Base-by-base conservation (phyloP, 495 filamentous ascomycete species). In the Opeltia flavorubescens region DNA sequence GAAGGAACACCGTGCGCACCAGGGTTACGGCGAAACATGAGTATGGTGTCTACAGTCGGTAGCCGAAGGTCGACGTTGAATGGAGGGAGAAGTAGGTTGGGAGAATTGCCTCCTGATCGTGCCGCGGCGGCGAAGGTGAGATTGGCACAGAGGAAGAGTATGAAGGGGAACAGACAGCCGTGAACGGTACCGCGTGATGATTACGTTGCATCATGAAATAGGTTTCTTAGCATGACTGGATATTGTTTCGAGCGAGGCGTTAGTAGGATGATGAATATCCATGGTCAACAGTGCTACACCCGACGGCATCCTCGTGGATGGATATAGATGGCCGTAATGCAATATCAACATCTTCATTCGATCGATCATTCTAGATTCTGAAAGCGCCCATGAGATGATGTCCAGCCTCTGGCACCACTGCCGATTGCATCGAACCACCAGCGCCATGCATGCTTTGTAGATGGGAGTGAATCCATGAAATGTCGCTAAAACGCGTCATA, bases 71-170 rank as follows among this genome's bases (percentile, higher is more conserved):
- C 31, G 61, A 44, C 42, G 23, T 15, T 44, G 42, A 44, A 33
- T 9, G 25, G 26, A 25, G 21, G 17, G 25, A 41, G 38, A 21
- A 41, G 20, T 33, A 29, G 42, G 30, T 15, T 18, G 5, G 42
- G 26, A 13, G 54, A 60, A 1, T 50, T 86, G 18, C 68, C 80
- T 3, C 64, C 75, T 1, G 78, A 83, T 11, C 69, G 81, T 28
- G 61, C 64, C 25, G 70, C 74, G 13, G 81, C 80, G 5, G 83
- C 83, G 3, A 69, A 74, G 51, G 77, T 75, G 24, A 66, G 82
- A 25, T 61, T 86, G 11, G 72, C 76, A 56, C 67, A 69, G 50
- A 74, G 66, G 56, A 76, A 66, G 51, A 59, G 61, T 12, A 60
- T 67, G 38, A 67, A 60, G 59, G 56, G 43, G 11, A 28, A 21